phyloP scores from a whole-genome alignment of 139 green algal genomes.

The Spirogloea muscicola region DNA sequence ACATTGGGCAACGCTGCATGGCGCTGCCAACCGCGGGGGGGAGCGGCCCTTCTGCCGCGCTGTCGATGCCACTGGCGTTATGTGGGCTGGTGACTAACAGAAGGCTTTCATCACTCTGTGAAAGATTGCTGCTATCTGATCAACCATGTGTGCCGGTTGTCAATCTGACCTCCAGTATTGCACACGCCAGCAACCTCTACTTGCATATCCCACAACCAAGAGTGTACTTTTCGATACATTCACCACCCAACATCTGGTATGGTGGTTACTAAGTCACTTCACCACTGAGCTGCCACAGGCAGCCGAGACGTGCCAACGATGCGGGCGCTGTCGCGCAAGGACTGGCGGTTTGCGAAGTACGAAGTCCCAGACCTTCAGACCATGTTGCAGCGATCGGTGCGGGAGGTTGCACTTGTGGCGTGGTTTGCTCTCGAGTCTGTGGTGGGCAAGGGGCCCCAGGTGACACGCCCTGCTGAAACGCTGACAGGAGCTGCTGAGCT shows the following conservation, averaged over 20 bases:
- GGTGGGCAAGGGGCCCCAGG: neutral
- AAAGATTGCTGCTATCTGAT: neutral
- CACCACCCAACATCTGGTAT: neutral
- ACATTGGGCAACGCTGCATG: constrained; percentile 13
- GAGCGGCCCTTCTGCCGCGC: constrained; percentile 31
- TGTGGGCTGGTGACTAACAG: constrained; percentile 10
- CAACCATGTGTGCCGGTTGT: too few species aligned
- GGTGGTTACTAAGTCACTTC: neutral
- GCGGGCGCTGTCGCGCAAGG: constrained; percentile 10
- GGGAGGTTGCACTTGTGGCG: neutral
- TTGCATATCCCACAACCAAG: neutral
- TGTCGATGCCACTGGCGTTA: neutral
- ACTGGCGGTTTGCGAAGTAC: constrained; percentile 45
- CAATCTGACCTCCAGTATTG: neutral
- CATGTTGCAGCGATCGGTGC: neutral
- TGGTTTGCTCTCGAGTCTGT: neutral
- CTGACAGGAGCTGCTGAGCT: neutral
- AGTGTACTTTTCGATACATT: neutral
- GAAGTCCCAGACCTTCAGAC: neutral
- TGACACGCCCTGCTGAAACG: neutral
- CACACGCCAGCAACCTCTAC: neutral
- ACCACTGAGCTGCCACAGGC: neutral
- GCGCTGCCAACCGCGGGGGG: neutral
- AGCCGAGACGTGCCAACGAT: constrained; percentile 4
- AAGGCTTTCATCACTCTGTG: neutral